Conservation (phyloP, 768 basidiomycete species). For the Rickenella mellea region DNA sequence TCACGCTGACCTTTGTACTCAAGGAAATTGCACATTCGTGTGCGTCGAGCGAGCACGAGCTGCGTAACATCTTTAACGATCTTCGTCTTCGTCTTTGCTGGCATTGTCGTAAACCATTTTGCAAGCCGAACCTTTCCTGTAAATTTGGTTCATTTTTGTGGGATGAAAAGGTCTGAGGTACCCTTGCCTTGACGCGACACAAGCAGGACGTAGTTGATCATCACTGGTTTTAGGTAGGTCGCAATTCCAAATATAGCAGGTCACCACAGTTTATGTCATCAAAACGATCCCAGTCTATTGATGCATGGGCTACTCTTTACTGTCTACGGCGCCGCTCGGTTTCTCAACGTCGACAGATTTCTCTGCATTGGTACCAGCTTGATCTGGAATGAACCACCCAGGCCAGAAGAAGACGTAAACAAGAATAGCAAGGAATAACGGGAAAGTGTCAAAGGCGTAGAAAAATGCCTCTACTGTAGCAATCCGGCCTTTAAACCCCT, state of each 20-base stretch:
- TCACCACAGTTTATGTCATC: no score
- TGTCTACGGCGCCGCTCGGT: no score
- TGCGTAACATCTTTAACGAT: conserved; percentile 95
- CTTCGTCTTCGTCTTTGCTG: conserved; percentile 75
- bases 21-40: conserved; percentile 91
- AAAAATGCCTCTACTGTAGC: conserved; percentile 52
- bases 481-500: conserved; percentile 53
- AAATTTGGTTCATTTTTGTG: not conserved
- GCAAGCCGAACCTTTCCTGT: conserved; percentile 87
- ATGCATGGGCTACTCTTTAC: no score
- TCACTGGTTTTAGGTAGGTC: conserved; percentile 18
- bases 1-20: conserved; percentile 81
- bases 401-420: conserved; percentile 60
- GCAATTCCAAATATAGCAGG: no score
- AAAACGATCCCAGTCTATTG: no score
- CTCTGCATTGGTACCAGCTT: no score
- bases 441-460: conserved; percentile 60
- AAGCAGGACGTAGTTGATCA: conserved; percentile 91
- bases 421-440: conserved; percentile 49
- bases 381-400: conserved; percentile 43
- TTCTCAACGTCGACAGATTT: no score
- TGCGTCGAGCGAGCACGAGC: conserved; percentile 78
- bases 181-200: conserved; percentile 81
- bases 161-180: not conserved
- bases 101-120: conserved; percentile 90